Conservation (phyloP, 1,284 basidiomycete species). For the Trametes sp. region DNA sequence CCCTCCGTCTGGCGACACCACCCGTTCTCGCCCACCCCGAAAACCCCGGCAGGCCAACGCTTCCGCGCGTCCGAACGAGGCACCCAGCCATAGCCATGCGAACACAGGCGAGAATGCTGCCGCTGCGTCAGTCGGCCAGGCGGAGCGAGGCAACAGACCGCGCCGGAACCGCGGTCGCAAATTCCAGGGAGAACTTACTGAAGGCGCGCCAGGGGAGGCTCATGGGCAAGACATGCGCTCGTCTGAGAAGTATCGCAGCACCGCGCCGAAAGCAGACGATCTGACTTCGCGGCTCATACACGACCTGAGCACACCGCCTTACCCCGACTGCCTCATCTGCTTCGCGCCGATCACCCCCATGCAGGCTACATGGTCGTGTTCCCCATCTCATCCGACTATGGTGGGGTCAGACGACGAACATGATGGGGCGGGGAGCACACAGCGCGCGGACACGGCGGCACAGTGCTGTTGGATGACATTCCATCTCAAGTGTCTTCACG, state of each 20-base stretch:
- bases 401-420: constrained; percentile 43
- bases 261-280: constrained; percentile 53
- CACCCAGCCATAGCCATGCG: neutral
- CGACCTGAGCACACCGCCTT: constrained; percentile 70
- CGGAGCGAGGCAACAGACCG: constrained; percentile 1
- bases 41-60: neutral
- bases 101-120: neutral
- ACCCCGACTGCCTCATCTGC: constrained; percentile 83
- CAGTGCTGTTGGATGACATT: constrained; percentile 87
- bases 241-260: constrained; percentile 29
- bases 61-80: neutral
- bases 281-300: constrained; percentile 74
- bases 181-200: constrained; percentile 30
- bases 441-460: constrained; percentile 38
- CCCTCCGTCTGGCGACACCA: neutral
- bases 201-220: constrained; percentile 7
- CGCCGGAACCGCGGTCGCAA: constrained; percentile 24
- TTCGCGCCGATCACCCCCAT: constrained; percentile 76
- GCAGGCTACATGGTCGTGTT: constrained; percentile 82
- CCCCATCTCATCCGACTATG: constrained; percentile 59
- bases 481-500: constrained; percentile 81
- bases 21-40: constrained; percentile 10
- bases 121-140: neutral
- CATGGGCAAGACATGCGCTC: constrained; percentile 12
- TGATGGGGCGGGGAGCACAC: constrained; percentile 9